Percentiles rank a stretch among this genome's conserved stretches.
Evolutionary conservation across 352 stramenopile genomes (phyloP).

Genomic region (Blastocystis sp.): DNA sequence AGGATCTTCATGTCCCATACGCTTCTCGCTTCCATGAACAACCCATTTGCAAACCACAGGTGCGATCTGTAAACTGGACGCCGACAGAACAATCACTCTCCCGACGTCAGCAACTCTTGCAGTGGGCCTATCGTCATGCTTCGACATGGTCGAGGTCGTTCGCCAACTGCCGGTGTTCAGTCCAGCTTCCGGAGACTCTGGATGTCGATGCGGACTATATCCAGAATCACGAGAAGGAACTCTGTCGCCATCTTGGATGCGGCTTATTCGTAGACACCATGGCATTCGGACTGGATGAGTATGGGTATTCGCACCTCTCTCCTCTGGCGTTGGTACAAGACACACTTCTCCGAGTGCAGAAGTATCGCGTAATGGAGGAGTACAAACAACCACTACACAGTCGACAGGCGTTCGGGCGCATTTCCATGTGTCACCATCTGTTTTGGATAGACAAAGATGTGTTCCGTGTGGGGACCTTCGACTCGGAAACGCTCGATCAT

Average conservation of each 20-base stretch:
- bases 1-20: background rate
- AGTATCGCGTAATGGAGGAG: background rate
- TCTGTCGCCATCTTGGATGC: background rate
- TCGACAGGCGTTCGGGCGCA: background rate
- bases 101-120: background rate
- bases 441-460: background rate
- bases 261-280: background rate
- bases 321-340: slow-evolving; percentile 8
- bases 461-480: background rate
- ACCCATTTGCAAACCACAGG: background rate
- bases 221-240: slow-evolving; percentile 10
- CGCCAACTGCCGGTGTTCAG: background rate
- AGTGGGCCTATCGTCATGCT: slow-evolving; percentile 11
- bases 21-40: background rate
- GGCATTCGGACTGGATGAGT: slow-evolving; percentile 40
- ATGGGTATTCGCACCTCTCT: slow-evolving; percentile 15
- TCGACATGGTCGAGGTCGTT: background rate
- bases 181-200: background rate
- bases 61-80: background rate
- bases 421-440: background rate
- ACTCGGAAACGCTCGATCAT: background rate
- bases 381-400: background rate
- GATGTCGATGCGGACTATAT: background rate
- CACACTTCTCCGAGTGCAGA: slow-evolving; percentile 4
- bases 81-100: background rate